Base-by-base conservation (phyloP, 1,139 yeast species). In the Zygotorulaspora mrakii region DNA sequence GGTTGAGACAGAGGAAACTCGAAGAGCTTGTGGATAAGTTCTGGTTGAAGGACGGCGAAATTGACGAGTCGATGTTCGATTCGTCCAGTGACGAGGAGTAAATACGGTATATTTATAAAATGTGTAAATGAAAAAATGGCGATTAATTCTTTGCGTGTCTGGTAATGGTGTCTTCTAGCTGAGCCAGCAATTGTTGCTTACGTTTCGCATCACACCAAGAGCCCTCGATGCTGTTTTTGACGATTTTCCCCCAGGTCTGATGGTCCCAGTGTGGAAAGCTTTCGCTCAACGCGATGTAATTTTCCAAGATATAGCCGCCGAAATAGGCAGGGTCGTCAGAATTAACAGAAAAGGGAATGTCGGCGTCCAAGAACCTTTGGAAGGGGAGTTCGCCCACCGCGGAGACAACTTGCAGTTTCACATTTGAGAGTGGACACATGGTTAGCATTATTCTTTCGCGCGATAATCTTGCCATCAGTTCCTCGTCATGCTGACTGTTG, bases 281-380 rank as follows among this genome's bases (percentile, higher is more conserved):
- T 39, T 74, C 68, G 49, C 82, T 84, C 18, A 83, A 84, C 27
- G 73, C 74, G 21, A 73, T 56, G 62, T 82, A 84, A 60, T 84
- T 84, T 54, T 84, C 91, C 49, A 84, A 65, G 45, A 83, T 78
- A 62, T 83, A 83, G 8, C 88, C 91, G 35, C 91, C 94, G 56
- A 84, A 84, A 61, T 84, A 84, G 2, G 94, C 91, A 23, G 94
- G 94, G 60, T 84, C 94, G 59, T 84, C 94, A 1, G 88, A 80
- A 60, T 84, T 84, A 55, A 84, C 70, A 31, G 87, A 79, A 59
- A 84, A 82, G 22, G 83, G 80, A n/a, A 83, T 81, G 44, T 74
- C 70, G 28, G 68, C 67, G 5, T 80, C 82, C 35, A 84, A 62
- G 49, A 81, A 76, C 49, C 67, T 62, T 29, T 68, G 67, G 46